Base-by-base conservation (phyloP, 108 stramenopile genomes). In the Fragilaria radians region DNA sequence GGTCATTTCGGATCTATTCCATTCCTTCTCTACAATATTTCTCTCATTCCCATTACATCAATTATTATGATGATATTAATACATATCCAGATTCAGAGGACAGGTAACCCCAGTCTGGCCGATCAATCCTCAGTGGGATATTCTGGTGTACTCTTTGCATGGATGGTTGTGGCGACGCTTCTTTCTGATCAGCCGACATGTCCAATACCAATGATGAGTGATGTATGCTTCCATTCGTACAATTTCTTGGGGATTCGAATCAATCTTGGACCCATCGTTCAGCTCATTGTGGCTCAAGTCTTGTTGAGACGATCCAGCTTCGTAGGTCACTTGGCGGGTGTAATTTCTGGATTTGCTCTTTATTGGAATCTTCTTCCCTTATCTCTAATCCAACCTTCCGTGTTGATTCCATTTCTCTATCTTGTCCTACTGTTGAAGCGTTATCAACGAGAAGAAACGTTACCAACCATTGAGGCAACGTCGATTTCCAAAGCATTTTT, bases 141-240 rank as follows among this genome's bases (percentile, higher is more conserved):
- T 63, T 82, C 80, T 29, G 91, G 78, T 7, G 83, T 92, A 4
- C 54, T 92, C 3, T 92, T 92, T 76, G 85, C 83, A 24, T 88
- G 86, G 87, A 80, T 79, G 73, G 85, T 87, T 0, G 72, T 86
- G 22, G 55, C 76, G 7, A 74, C 86, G 3, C 57, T 92, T 53
- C 66, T 77, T 36, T 62, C 61, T 27, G 48, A 54, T 42, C 28
- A 67, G n/a, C n/a, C n/a, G n/a, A 77, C 77, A 7, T 92, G 91
- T 63, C 91, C 91, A 0, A 61, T 92, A 2, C 72, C 78, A 1
- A 85, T 92, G 60, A 66, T 92, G 54, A 61, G 79, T 4, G 61
- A 80, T 28, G 27, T 85, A 9, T 92, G 91, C 46, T 92, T 92
- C 53, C 33, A 66, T 4, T 84, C 86, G 0, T 64, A 80, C 50